These are phyloP conservation scores for Plasmodium vivax DNA, from an alignment of 169 alveolate species.

Conservation along the genomic window DNA sequence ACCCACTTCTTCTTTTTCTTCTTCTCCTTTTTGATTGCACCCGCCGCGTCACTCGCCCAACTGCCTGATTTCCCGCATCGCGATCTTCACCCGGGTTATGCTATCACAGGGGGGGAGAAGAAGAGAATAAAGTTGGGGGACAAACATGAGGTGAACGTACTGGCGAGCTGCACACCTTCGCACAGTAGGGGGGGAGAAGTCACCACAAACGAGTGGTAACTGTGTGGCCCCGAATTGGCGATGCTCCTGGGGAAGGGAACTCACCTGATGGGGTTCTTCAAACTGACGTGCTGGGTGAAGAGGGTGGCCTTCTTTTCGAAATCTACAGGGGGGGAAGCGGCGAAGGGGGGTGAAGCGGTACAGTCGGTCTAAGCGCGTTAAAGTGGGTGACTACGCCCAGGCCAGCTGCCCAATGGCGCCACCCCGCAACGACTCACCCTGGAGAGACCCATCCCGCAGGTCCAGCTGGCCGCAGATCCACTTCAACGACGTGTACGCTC, in stretches of 20 bases:
- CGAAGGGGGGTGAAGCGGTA: not conserved
- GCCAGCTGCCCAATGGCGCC: too few species aligned
- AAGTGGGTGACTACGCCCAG: not conserved
- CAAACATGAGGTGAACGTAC: not conserved
- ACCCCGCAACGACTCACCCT: not conserved
- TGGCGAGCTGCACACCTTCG: not conserved
- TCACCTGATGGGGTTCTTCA: constrained; percentile 38
- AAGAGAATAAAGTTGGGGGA: not conserved
- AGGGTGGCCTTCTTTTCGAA: constrained; percentile 15
- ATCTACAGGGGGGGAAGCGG: not conserved
- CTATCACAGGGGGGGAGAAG: constrained; percentile 4
- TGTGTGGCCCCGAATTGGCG: not conserved
- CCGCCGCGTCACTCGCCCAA: not conserved
- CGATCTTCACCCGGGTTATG: constrained; percentile 34
- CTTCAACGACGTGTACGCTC: constrained; percentile 28
- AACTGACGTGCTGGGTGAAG: constrained; percentile 5
- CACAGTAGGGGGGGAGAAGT: not conserved
- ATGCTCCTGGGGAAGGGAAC: not conserved
- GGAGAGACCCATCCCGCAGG: not conserved
- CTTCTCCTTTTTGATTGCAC: too few species aligned
- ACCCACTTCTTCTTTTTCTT: not conserved
- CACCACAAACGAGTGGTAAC: not conserved
- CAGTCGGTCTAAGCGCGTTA: not conserved
- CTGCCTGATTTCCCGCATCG: constrained; percentile 38
- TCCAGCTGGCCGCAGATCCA: not conserved